A percentile compares a stretch with the other conserved stretches of the same genome.
phyloP scores from a whole-genome alignment of 441 rosid genomes.

The Populus tomentosa region DNA sequence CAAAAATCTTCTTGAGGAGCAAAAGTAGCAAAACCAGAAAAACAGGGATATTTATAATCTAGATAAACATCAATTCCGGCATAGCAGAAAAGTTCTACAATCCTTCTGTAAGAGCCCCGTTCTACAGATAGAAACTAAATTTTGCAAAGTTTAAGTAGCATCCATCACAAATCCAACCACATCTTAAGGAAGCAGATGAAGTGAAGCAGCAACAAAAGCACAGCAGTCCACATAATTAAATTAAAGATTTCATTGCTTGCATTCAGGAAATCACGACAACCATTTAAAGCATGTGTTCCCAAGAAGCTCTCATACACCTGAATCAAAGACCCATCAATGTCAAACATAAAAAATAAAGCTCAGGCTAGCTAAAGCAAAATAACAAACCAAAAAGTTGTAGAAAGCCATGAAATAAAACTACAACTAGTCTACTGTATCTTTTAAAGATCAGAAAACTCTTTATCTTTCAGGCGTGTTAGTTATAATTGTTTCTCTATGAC shows the following conservation, averaged over 20 bases:
- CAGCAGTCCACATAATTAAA: constrained; percentile 59
- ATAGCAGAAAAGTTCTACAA: constrained; percentile 15
- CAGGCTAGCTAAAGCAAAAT: constrained; percentile 15
- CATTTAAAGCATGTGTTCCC: constrained; percentile 89
- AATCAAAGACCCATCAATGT: constrained; percentile 70
- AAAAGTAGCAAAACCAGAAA: constrained; percentile 11
- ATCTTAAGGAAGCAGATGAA: constrained; percentile 51
- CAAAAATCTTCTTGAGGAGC: neutral
- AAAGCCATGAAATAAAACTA: constrained; percentile 1
- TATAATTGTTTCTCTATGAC: neutral
- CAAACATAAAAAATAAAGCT: constrained; percentile 27
- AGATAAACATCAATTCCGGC: constrained; percentile 10
- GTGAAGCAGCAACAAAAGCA: constrained; percentile 63
- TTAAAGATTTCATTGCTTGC: constrained; percentile 72
- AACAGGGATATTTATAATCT: neutral
- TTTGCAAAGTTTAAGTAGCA: constrained; percentile 13
- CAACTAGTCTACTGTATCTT: neutral
- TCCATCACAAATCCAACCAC: constrained; percentile 34
- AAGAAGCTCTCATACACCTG: constrained; percentile 92
- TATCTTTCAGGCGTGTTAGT: neutral
- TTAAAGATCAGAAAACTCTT: neutral
- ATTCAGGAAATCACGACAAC: constrained; percentile 91
- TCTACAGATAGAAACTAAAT: constrained; percentile 13
- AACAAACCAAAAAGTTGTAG: neutral
- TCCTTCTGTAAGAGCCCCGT: neutral